Percentiles rank a stretch among this genome's conserved stretches.
Evolutionary conservation across 1,284 basidiomycete species (phyloP).

Genomic region (Anthracocystis panici-leucophaei): DNA sequence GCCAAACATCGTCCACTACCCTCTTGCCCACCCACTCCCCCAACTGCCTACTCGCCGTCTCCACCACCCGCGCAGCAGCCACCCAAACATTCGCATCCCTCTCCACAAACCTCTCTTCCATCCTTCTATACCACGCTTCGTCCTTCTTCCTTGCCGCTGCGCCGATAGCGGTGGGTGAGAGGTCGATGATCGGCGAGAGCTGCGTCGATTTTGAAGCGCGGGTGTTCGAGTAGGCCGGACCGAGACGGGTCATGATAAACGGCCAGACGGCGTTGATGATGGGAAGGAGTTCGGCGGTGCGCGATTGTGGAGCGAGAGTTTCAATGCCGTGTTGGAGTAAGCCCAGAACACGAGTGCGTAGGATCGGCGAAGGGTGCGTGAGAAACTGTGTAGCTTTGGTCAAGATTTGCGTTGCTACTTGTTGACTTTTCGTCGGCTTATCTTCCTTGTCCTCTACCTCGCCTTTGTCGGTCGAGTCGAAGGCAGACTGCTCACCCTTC

Average conservation of each 20-base stretch:
- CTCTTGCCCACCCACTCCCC: conserved; percentile 55
- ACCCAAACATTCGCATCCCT: conserved; percentile 56
- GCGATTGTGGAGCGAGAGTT: conserved; percentile 42
- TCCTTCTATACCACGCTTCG: conserved; percentile 12
- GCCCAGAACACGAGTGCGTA: conserved; percentile 43
- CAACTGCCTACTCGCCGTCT: conserved; percentile 29
- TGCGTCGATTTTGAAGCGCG: conserved; percentile 1
- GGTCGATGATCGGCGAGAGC: conserved; percentile 31
- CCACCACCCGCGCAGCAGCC: conserved; percentile 52
- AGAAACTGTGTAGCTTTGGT: conserved; percentile 44
- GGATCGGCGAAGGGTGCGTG: conserved; percentile 45
- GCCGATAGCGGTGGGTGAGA: conserved; percentile 1
- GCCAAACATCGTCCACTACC: conserved; percentile 62
- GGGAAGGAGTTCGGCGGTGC: conserved; percentile 57
- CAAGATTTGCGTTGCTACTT: conserved; percentile 42
- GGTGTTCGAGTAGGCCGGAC: conserved; percentile 25
- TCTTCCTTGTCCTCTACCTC: conserved; percentile 21
- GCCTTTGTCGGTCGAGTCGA: conserved; percentile 2
- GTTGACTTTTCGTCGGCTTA: conserved; percentile 43
- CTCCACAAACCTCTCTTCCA: conserved; percentile 37
- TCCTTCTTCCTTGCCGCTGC: not conserved
- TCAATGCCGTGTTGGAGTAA: conserved; percentile 47
- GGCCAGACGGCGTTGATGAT: conserved; percentile 65
- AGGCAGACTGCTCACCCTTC: conserved; percentile 2
- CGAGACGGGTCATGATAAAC: conserved; percentile 59